Evolutionary conservation across 2,329 filamentous ascomycete species (phyloP).

Genomic region (Xylariaceae sp.): DNA sequence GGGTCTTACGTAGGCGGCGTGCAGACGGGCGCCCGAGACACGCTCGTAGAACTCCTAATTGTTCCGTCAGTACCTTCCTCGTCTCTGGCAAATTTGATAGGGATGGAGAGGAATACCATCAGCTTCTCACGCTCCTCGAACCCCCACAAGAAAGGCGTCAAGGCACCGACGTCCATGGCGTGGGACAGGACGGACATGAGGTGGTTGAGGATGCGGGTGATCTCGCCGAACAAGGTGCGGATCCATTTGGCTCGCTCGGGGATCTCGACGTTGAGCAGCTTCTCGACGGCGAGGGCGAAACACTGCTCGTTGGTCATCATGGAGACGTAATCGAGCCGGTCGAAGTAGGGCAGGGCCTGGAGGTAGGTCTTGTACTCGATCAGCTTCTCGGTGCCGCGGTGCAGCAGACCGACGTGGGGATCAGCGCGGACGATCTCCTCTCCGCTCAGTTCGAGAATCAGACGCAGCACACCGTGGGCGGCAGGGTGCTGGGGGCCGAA

Average conservation of each 20-base stretch:
- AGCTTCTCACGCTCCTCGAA: slow-evolving; percentile 99
- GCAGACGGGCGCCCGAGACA: slow-evolving; percentile 94
- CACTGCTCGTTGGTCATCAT: slow-evolving; percentile 99
- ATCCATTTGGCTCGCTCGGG: slow-evolving; percentile 96
- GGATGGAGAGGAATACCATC: slow-evolving; percentile 63
- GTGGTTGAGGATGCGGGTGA: slow-evolving; percentile 93
- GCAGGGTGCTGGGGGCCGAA: slow-evolving; percentile 98
- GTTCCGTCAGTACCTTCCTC: neutral
- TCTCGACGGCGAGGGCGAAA: slow-evolving; percentile 93
- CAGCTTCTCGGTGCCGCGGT: slow-evolving; percentile 97
- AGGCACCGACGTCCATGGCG: slow-evolving; percentile 97
- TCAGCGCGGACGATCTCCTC: slow-evolving; percentile 97
- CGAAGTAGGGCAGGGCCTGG: slow-evolving; percentile 97
- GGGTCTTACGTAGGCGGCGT: slow-evolving; percentile 94
- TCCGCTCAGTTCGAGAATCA: slow-evolving; percentile 96
- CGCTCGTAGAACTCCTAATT: slow-evolving; percentile 97
- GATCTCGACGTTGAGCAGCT: slow-evolving; percentile 94
- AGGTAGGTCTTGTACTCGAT: slow-evolving; percentile 99
- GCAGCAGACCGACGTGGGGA: slow-evolving; percentile 92
- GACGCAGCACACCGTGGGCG: slow-evolving; percentile 92
- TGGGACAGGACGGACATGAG: slow-evolving; percentile 97
- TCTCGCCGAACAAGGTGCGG: slow-evolving; percentile 89
- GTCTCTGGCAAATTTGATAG: neutral
- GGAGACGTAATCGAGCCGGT: slow-evolving; percentile 96
- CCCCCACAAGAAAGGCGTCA: slow-evolving; percentile 98